A percentile compares a stretch with the other conserved stretches of the same genome.
Conservation (phyloP, 2,329 filamentous ascomycete species). For the Geosmithia morbida region DNA sequence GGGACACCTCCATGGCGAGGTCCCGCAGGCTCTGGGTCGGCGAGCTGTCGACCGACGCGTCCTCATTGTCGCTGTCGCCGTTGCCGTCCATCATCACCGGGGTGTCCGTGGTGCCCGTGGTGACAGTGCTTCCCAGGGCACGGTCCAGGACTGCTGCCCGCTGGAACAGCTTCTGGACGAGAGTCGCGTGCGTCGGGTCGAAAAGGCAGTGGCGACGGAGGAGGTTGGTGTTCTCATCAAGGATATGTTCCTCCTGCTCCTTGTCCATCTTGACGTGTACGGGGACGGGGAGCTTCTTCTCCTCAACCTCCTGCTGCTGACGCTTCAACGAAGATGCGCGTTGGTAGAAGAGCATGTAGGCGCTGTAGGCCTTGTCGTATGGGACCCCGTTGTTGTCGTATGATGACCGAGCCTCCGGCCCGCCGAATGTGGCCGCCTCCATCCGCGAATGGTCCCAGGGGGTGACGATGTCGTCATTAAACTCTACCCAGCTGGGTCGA, state of each 20-base stretch:
- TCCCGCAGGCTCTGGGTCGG: slow-evolving; percentile 21
- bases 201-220: slow-evolving; percentile 68
- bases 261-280: slow-evolving; percentile 29
- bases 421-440: slow-evolving; percentile 69
- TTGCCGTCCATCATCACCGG: background rate
- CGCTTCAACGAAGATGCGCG: slow-evolving; percentile 50
- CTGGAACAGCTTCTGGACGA: slow-evolving; percentile 48
- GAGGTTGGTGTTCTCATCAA: slow-evolving; percentile 56
- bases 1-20: slow-evolving; percentile 35
- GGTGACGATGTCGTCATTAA: slow-evolving; percentile 79
- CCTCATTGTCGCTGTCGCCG: slow-evolving; percentile 4
- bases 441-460: slow-evolving; percentile 62
- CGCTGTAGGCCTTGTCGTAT: slow-evolving; percentile 65
- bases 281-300: slow-evolving; percentile 13
- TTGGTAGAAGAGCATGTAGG: slow-evolving; percentile 98
- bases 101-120: background rate
- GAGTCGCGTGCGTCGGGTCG: slow-evolving; percentile 54
- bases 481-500: slow-evolving; percentile 62
- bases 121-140: slow-evolving; percentile 16
- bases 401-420: slow-evolving; percentile 38
- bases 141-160: slow-evolving; percentile 34
- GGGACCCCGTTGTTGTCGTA: slow-evolving; percentile 28
- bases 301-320: slow-evolving; percentile 25
- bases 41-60: background rate
- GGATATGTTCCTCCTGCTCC: slow-evolving; percentile 43